Evolutionary conservation across 1,284 basidiomycete species (phyloP).

Genomic region (Moesziomyces aphidis): DNA sequence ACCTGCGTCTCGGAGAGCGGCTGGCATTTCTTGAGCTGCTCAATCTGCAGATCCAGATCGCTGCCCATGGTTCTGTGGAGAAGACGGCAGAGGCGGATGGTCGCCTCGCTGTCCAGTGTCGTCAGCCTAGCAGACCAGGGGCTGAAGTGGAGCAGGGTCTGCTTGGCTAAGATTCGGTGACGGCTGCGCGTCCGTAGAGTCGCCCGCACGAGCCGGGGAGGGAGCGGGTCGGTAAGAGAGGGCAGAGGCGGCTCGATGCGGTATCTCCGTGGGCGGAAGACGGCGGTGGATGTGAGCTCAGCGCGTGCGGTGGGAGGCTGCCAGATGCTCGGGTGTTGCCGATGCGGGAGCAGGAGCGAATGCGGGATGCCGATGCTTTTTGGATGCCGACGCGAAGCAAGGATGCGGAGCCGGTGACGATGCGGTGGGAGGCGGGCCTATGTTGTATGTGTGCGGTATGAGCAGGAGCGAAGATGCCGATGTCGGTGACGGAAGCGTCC

Average conservation of each 20-base stretch:
- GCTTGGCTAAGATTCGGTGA: neutral
- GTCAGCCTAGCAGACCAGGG: neutral
- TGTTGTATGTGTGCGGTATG: neutral
- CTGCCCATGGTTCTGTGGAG: conserved; percentile 36
- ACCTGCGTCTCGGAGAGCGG: conserved; percentile 62
- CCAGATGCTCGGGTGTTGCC: neutral
- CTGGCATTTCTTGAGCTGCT: conserved; percentile 62
- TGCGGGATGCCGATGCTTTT: neutral
- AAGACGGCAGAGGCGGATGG: conserved; percentile 13
- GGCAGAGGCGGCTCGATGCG: too few relatives aligned
- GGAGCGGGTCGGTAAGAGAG: too few relatives aligned
- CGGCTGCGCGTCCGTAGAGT: neutral
- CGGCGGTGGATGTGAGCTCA: too few relatives aligned
- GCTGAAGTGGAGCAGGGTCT: conserved; percentile 1
- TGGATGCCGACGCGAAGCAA: neutral
- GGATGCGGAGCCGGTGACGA: neutral
- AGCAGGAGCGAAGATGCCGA: neutral
- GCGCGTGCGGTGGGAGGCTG: neutral
- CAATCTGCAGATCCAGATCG: conserved; percentile 61
- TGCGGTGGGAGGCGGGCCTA: neutral
- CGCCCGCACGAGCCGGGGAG: too few relatives aligned
- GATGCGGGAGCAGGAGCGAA: neutral
- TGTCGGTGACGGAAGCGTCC: too few relatives aligned
- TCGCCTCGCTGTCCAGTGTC: conserved; percentile 22
- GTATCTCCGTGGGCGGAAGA: too few relatives aligned